Conservation (phyloP, 2,329 filamentous ascomycete species). For the Fusarium virguliforme region DNA sequence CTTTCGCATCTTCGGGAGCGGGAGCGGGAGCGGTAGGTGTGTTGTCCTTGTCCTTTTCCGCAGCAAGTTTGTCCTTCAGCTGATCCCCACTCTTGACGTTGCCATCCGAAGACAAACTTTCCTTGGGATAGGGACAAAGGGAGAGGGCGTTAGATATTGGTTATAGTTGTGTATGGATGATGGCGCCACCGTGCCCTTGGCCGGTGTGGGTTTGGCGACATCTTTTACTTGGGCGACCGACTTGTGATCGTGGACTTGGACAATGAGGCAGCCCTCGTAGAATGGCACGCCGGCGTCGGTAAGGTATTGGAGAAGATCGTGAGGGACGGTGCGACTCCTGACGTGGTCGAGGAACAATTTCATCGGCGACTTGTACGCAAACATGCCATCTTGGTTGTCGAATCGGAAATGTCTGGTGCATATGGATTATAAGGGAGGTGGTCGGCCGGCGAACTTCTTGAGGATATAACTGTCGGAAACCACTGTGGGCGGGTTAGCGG, state of each 20-base stretch:
- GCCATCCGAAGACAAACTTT: constrained; percentile 62
- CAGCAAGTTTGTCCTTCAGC: constrained; percentile 46
- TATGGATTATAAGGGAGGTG: constrained; percentile 90
- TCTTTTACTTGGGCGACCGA: constrained; percentile 75
- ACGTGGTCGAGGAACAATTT: constrained; percentile 84
- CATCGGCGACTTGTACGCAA: constrained; percentile 95
- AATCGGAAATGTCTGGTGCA: constrained; percentile 90
- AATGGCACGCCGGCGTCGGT: constrained; percentile 81
- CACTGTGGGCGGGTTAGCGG: constrained; percentile 66
- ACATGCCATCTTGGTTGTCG: constrained; percentile 93
- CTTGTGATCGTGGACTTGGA: constrained; percentile 92
- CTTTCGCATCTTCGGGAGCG: constrained; percentile 63
- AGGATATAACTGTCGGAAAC: constrained; percentile 84
- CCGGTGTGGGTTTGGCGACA: constrained; percentile 65
- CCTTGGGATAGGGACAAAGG: constrained; percentile 83
- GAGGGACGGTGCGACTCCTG: constrained; percentile 82
- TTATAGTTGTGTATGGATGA: constrained; percentile 96
- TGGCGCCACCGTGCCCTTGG: constrained; percentile 74
- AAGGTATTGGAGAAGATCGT: constrained; percentile 89
- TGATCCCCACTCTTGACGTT: constrained; percentile 57
- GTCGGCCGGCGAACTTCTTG: constrained; percentile 81
- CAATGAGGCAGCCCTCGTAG: constrained; percentile 95
- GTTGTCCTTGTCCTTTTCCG: constrained; percentile 71
- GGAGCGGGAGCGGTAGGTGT: constrained; percentile 64
- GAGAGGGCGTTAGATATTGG: constrained; percentile 89